phyloP scores from a whole-genome alignment of 495 filamentous ascomycete genomes.

The Penicilliopsis zonata region DNA sequence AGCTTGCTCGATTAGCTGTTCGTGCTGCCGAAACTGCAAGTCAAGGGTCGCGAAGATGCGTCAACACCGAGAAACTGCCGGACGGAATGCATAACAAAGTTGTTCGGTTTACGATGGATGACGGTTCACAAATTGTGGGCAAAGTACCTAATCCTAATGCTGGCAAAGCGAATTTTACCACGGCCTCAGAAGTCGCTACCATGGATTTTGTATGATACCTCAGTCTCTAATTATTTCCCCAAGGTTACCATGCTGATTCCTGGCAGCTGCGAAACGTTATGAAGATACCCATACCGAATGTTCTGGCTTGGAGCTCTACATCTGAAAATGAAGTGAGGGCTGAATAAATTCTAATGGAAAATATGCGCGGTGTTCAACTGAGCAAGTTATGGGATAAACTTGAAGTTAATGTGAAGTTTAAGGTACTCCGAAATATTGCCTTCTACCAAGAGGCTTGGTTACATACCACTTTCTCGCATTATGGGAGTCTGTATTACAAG shows the following conservation, averaged over 20 bases:
- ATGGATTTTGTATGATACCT: conserved; percentile 14
- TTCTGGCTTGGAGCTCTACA: conserved; percentile 9
- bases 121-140: conserved; percentile 15
- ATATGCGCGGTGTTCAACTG: conserved; percentile 6
- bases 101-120: conserved; percentile 17
- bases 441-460: conserved; percentile 6
- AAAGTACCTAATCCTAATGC: conserved; percentile 21
- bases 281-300: conserved; percentile 10
- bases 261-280: conserved; percentile 9
- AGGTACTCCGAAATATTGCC: conserved; percentile 9
- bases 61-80: conserved; percentile 7
- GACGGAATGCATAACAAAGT: conserved; percentile 21
- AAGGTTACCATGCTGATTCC: conserved; percentile 18
- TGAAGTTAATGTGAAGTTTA: conserved; percentile 3
- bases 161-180: conserved; percentile 13
- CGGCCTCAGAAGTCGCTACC: conserved; percentile 24
- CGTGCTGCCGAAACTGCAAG: conserved; percentile 4
- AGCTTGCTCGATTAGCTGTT: conserved; percentile 10
- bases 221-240: not conserved
- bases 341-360: conserved; percentile 18
- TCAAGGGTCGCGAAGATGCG: conserved; percentile 5
- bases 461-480: conserved; percentile 5
- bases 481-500: conserved; percentile 10
- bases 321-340: conserved; percentile 11
- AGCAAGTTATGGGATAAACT: conserved; percentile 7